Evolutionary conservation across 1,139 yeast species (phyloP).

Genomic region (Scheffersomyces illinoinensis): DNA sequence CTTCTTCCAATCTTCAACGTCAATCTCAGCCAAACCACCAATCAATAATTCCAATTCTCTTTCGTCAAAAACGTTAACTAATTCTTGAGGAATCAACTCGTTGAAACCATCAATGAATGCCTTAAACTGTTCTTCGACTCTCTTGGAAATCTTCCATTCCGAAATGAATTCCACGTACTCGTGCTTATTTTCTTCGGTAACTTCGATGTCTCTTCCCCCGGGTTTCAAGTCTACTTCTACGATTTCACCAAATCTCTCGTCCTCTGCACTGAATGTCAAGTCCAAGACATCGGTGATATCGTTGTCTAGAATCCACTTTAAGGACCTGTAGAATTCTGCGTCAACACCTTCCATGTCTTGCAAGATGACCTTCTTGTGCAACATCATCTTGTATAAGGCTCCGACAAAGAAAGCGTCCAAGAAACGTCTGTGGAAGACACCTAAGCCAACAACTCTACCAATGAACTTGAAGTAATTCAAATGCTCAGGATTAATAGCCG

Average conservation of each 20-base stretch:
- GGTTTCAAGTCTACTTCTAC: slow-evolving; percentile 90
- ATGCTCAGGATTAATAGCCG: slow-evolving; percentile 98
- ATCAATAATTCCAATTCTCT: slow-evolving; percentile 93
- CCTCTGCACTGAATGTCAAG: slow-evolving; percentile 91
- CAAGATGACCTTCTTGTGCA: slow-evolving; percentile 87
- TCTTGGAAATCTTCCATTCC: slow-evolving; percentile 92
- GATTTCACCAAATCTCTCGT: slow-evolving; percentile 92
- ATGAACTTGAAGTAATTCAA: slow-evolving; percentile 96
- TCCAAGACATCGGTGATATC: slow-evolving; percentile 83
- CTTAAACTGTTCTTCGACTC: slow-evolving; percentile 94
- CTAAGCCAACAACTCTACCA: slow-evolving; percentile 97
- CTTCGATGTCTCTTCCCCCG: slow-evolving; percentile 84
- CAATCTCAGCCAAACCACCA: slow-evolving; percentile 98
- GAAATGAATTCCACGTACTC: slow-evolving; percentile 94
- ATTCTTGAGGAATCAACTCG: slow-evolving; percentile 94
- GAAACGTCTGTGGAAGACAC: slow-evolving; percentile 97
- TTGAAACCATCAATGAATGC: slow-evolving; percentile 97
- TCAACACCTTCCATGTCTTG: slow-evolving; percentile 99
- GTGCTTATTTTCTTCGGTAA: slow-evolving; percentile 89
- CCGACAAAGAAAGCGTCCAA: slow-evolving; percentile 98
- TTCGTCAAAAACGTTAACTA: slow-evolving; percentile 95
- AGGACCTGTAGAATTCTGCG: slow-evolving; percentile 90
- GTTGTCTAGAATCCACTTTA: slow-evolving; percentile 94
- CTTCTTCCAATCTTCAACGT: slow-evolving; percentile 97
- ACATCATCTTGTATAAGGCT: slow-evolving; percentile 96